phyloP scores from a whole-genome alignment of 129 eudicot genomes.

The Lonicera japonica region DNA sequence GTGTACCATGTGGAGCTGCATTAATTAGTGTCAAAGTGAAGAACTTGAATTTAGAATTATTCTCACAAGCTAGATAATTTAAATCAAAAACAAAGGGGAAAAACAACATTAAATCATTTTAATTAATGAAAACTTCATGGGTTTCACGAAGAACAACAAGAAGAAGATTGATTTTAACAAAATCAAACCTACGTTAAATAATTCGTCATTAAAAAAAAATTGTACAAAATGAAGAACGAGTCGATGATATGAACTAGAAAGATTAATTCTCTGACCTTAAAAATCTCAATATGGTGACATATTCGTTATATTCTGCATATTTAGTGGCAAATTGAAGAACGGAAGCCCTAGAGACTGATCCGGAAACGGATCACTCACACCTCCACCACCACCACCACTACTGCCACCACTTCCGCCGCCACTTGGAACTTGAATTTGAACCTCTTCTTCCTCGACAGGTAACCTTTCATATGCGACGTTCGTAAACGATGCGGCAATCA shows the following conservation, averaged over 20 bases:
- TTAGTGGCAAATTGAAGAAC: constrained; percentile 56
- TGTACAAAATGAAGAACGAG: constrained; percentile 3
- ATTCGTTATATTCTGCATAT: constrained; percentile 32
- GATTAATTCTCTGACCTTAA: constrained; percentile 6
- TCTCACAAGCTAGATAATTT: too few relatives aligned
- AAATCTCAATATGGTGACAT: constrained; percentile 36
- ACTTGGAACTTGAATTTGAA: constrained; percentile 17
- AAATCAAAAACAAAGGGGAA: too few relatives aligned
- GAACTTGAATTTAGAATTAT: too few relatives aligned
- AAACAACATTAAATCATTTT: too few relatives aligned
- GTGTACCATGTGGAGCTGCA: too few relatives aligned
- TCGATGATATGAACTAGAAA: neutral
- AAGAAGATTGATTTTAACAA: too few relatives aligned
- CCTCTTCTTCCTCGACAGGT: constrained; percentile 72
- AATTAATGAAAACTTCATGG: too few relatives aligned
- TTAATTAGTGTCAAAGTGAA: too few relatives aligned
- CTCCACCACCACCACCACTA: constrained; percentile 13
- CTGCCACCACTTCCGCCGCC: constrained; percentile 28
- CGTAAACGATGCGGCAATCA: constrained; percentile 67
- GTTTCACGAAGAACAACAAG: too few relatives aligned
- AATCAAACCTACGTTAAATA: too few relatives aligned
- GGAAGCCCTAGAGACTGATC: constrained; percentile 76
- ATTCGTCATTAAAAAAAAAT: neutral
- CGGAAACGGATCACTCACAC: constrained; percentile 23
- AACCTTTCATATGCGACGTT: constrained; percentile 80